These are phyloP conservation scores for Penicillium brevicompactum DNA, from an alignment of 2,329 filamentous ascomycete genomes.

Conservation along the genomic window DNA sequence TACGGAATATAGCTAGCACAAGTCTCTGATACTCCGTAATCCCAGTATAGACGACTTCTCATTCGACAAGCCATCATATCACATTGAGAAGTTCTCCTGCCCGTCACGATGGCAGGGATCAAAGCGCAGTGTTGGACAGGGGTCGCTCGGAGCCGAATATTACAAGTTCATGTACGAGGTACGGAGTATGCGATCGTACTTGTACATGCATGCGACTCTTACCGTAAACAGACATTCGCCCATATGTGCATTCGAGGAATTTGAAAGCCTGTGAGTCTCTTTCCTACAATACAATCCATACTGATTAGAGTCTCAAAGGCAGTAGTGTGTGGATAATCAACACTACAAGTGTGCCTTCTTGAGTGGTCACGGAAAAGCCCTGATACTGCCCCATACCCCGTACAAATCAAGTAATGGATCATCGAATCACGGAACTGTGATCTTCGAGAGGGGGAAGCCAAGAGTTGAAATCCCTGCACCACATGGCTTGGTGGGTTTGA, in stretches of 20 bases:
- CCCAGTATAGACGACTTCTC: too few species aligned
- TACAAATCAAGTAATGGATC: too few species aligned
- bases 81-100: not conserved
- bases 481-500: not conserved
- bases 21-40: too few species aligned
- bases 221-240: not conserved
- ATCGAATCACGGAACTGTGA: not conserved
- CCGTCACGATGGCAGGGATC: not conserved
- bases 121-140: not conserved
- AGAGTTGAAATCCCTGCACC: not conserved
- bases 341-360: too few species aligned
- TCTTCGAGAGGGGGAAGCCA: not conserved
- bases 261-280: not conserved
- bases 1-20: too few species aligned
- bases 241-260: not conserved
- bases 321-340: too few species aligned
- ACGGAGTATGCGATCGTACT: not conserved
- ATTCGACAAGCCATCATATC: too few species aligned
- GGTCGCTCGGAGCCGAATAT: not conserved
- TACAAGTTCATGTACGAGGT: not conserved
- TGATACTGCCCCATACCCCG: too few species aligned
- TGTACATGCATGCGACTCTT: not conserved
- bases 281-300: not conserved
- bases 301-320: not conserved
- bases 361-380: too few species aligned